phyloP scores from a whole-genome alignment of 2,329 filamentous ascomycete genomes.

The Talaromyces atroroseus region DNA sequence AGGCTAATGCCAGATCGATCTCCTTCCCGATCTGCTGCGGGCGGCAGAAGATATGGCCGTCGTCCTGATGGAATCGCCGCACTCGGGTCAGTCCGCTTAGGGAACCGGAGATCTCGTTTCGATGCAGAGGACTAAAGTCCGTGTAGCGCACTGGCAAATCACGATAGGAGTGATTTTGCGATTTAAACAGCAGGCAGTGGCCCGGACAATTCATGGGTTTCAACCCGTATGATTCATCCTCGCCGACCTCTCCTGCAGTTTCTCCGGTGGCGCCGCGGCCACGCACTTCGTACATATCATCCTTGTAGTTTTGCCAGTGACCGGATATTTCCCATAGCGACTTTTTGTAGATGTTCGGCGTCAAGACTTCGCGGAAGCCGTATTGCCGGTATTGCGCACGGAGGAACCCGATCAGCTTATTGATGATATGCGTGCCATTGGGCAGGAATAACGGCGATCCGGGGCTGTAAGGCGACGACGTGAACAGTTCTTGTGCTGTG shows the following conservation, averaged over 20 bases:
- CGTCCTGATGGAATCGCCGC: slow-evolving; percentile 82
- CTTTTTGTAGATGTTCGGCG: slow-evolving; percentile 86
- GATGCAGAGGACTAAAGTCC: slow-evolving; percentile 80
- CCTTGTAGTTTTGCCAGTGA: slow-evolving; percentile 82
- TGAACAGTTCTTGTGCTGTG: slow-evolving; percentile 66
- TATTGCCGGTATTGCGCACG: slow-evolving; percentile 78
- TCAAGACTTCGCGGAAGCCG: slow-evolving; percentile 83
- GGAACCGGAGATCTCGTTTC: slow-evolving; percentile 78
- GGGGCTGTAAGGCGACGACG: slow-evolving; percentile 71
- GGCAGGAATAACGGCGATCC: slow-evolving; percentile 82
- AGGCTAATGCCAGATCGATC: slow-evolving; percentile 67
- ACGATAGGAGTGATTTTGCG: slow-evolving; percentile 66
- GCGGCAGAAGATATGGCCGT: slow-evolving; percentile 84
- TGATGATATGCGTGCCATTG: slow-evolving; percentile 75
- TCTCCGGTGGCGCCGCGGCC: slow-evolving; percentile 46
- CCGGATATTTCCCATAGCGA: slow-evolving; percentile 80
- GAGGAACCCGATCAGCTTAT: slow-evolving; percentile 74
- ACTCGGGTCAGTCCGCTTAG: slow-evolving; percentile 78
- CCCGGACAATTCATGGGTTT: slow-evolving; percentile 95
- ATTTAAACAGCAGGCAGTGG: slow-evolving; percentile 77
- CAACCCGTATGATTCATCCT: slow-evolving; percentile 70
- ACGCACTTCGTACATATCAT: slow-evolving; percentile 82
- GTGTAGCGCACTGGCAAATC: slow-evolving; percentile 79
- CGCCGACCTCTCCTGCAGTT: slow-evolving; percentile 43
- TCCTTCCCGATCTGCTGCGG: slow-evolving; percentile 69